Evolutionary conservation across 2,329 filamentous ascomycete species (phyloP), one percentile per base, ranked within the genome.

Genomic region (Botryotinia calthae): DNA sequence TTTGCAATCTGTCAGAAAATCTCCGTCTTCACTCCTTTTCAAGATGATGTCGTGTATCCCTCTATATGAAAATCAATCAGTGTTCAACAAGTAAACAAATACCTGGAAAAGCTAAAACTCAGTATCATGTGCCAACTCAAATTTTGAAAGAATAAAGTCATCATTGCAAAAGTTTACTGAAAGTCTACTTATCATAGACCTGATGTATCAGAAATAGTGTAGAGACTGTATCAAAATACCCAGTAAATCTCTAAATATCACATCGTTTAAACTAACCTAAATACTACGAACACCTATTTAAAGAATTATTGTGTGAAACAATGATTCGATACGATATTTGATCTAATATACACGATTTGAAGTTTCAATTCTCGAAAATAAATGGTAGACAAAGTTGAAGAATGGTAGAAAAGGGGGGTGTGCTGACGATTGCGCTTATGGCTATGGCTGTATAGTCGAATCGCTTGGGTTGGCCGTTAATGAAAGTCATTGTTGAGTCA

Each of bases 161-260:
- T 16, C 14, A n/a, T 16, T 14, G 5, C 25, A 54, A 7, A n/a
- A 1, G 0, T n/a, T n/a, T 7, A n/a, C 14, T 28, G 2, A 2
- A 28, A 28, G 2, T 28, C n/a, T 56, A 18, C 4, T 4, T 4
- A 56, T 56, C 6, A 0, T 18, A 56, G 6, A 28, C 7, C 14
- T 28, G 25, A 28, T 7, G 2, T 54, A 1, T 18, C 1, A 1
- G 5, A 28, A 16, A 28, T 8, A 28, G 14, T 3, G n/a, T 18
- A 18, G n/a, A 28, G 2, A 54, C 8, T 18, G 1, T 28, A 31
- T 56, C 28, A 18, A 3, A 2, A 18, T 3, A 56, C 51, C 51
- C 7, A 18, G 6, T 56, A 18, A 56, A 18, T 56, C 14, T 28
- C 2, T 56, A 56, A 8, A 8, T 9, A 56, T 16, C n/a, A 28